Conservation (phyloP, 108 stramenopile genomes). For the Discostella stelligeroides region DNA sequence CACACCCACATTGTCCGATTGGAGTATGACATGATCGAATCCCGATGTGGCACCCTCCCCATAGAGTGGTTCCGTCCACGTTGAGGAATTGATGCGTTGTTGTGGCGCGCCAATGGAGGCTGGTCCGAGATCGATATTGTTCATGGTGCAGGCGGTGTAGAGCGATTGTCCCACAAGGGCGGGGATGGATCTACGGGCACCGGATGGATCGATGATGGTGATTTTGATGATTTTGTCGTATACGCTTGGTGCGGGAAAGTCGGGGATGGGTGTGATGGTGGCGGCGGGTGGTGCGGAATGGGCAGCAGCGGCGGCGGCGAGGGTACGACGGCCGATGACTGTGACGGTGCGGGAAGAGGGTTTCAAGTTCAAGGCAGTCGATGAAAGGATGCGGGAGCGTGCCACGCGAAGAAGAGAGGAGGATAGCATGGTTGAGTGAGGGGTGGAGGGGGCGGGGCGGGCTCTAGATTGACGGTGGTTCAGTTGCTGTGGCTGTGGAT, state of each 20-base stretch:
- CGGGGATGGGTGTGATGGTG: conserved; percentile 28
- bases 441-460: neutral
- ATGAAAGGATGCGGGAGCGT: conserved; percentile 14
- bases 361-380: conserved; percentile 9
- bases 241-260: conserved; percentile 61
- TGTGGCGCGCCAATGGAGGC: conserved; percentile 53
- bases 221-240: conserved; percentile 74
- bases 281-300: conserved; percentile 32
- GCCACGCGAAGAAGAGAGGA: conserved; percentile 22
- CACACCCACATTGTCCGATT: conserved; percentile 57
- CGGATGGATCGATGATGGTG: conserved; percentile 86
- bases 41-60: conserved; percentile 85
- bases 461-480: too few species aligned
- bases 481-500: too few species aligned
- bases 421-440: conserved; percentile 23
- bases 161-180: conserved; percentile 76
- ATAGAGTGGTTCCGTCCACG: conserved; percentile 87
- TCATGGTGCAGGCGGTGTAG: conserved; percentile 72
- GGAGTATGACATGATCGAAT: conserved; percentile 86
- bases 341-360: neutral
- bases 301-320: conserved; percentile 23
- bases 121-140: conserved; percentile 88
- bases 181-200: conserved; percentile 79
- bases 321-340: conserved; percentile 23
- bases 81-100: conserved; percentile 56